These are phyloP conservation scores for Cruciata laevipes DNA, from an alignment of 257 asterid species.

Conservation along the genomic window DNA sequence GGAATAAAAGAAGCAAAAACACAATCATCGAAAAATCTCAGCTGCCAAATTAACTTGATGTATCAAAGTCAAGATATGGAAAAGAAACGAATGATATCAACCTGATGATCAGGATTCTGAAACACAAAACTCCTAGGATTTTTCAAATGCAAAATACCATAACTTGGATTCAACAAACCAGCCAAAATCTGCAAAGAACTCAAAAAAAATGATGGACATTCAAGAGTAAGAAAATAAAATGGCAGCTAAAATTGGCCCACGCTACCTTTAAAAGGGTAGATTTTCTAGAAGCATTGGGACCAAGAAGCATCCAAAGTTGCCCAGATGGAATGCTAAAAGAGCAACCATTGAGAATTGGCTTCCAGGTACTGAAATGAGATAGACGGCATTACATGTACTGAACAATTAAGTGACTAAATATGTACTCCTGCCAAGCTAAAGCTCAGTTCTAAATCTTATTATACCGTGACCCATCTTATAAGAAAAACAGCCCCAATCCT, in stretches of 20 bases:
- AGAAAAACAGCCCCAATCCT: too few species aligned
- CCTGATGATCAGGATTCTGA: constrained; percentile 99
- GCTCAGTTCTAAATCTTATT: too few species aligned
- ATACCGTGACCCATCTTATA: too few species aligned
- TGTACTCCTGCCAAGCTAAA: too few species aligned
- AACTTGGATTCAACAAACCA: constrained; percentile 67
- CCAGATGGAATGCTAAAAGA: constrained; percentile 71
- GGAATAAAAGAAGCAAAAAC: too few species aligned
- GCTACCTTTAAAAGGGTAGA: constrained; percentile 80
- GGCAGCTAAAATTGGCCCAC: background rate
- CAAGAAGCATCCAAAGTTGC: constrained; percentile 96
- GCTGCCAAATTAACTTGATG: background rate
- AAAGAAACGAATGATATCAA: constrained; percentile 14
- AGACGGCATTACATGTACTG: too few species aligned
- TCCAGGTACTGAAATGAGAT: too few species aligned
- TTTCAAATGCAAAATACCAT: constrained; percentile 56
- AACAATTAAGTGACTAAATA: too few species aligned
- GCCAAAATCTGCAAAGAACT: constrained; percentile 60
- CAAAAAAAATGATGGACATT: background rate
- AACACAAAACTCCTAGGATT: constrained; percentile 88
- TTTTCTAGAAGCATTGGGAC: constrained; percentile 93
- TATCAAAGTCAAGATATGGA: background rate
- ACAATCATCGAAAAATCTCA: background rate
- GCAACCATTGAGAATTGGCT: constrained; percentile 76
- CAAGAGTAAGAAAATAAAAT: constrained; percentile 5